Percentiles rank a stretch among this genome's conserved stretches.
Evolutionary conservation across 2,329 filamentous ascomycete species (phyloP).

Genomic region (Sclerotinia spermophila): DNA sequence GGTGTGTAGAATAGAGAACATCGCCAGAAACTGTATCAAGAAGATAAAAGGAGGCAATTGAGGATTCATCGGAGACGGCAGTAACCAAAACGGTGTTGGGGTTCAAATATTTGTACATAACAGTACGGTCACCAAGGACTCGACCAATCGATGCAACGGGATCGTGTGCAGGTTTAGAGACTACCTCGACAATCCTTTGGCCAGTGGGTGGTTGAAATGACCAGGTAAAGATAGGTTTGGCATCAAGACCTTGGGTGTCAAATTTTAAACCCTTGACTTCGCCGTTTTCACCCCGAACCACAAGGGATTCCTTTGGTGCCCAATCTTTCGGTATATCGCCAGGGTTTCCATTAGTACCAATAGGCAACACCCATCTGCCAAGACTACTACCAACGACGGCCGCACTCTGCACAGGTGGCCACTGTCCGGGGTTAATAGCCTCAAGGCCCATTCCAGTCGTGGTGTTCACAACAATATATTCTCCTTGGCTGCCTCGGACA

Average conservation of each 20-base stretch:
- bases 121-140: constrained; percentile 85
- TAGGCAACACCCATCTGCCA: constrained; percentile 52
- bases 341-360: constrained; percentile 49
- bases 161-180: constrained; percentile 69
- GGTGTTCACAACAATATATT: constrained; percentile 55
- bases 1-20: constrained; percentile 66
- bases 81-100: constrained; percentile 78
- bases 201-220: constrained; percentile 63
- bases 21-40: constrained; percentile 84
- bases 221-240: constrained; percentile 59
- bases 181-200: constrained; percentile 66
- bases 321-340: constrained; percentile 45
- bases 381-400: constrained; percentile 51
- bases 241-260: constrained; percentile 41
- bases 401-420: constrained; percentile 45
- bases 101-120: constrained; percentile 96
- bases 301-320: constrained; percentile 51
- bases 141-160: constrained; percentile 92
- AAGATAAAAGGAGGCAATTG: constrained; percentile 68
- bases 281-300: constrained; percentile 49
- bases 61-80: constrained; percentile 55
- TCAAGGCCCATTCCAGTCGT: constrained; percentile 50
- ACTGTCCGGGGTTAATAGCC: constrained; percentile 41
- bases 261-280: constrained; percentile 56
- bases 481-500: constrained; percentile 47